Evolutionary conservation across 2,329 filamentous ascomycete species (phyloP).

Genomic region (Epichloe bromicola): DNA sequence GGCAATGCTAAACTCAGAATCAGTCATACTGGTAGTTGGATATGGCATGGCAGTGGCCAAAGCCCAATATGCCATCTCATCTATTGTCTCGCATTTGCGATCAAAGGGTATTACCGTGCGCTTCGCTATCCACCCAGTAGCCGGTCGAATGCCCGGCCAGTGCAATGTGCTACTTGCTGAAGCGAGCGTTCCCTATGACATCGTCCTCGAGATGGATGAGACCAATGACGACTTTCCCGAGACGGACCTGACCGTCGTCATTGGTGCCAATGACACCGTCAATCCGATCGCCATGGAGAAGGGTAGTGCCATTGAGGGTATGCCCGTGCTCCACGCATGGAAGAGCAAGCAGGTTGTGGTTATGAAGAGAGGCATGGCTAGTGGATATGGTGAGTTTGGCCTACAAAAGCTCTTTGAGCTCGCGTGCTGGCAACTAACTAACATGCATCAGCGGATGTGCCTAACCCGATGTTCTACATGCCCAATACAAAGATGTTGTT

Average conservation of each 20-base stretch:
- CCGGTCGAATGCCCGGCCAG: constrained; percentile 84
- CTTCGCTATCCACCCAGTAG: constrained; percentile 83
- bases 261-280: constrained; percentile 86
- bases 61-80: constrained; percentile 79
- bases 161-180: constrained; percentile 86
- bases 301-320: constrained; percentile 74
- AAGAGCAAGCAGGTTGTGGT: constrained; percentile 88
- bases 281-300: constrained; percentile 81
- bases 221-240: constrained; percentile 86
- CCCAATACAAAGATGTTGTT: constrained; percentile 83
- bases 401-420: neutral
- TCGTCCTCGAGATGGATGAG: constrained; percentile 90
- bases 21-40: constrained; percentile 78
- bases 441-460: constrained; percentile 55
- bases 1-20: constrained; percentile 61
- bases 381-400: constrained; percentile 57
- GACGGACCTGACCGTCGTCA: constrained; percentile 77
- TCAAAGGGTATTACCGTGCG: constrained; percentile 66
- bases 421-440: constrained; percentile 4
- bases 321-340: constrained; percentile 87
- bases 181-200: constrained; percentile 79
- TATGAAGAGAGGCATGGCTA: constrained; percentile 86
- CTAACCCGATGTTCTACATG: constrained; percentile 91
- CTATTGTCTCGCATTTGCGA: constrained; percentile 65
- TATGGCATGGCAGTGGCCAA: constrained; percentile 94